Base-by-base conservation (phyloP, 2,329 filamentous ascomycete species). In the Periconia sp. region DNA sequence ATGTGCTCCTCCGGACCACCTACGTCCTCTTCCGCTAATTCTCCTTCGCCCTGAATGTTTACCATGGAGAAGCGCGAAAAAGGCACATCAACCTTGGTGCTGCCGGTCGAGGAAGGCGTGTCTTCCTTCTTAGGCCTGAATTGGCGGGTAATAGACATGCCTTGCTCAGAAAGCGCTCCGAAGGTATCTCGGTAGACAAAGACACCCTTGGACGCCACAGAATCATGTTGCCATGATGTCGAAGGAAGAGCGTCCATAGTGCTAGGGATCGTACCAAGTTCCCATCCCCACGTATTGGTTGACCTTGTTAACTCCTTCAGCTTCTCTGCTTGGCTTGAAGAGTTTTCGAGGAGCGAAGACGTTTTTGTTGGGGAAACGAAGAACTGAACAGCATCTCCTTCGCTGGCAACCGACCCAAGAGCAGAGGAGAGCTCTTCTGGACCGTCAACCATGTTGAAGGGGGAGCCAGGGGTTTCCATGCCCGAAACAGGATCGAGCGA, bases 401-500 rank as follows among this genome's bases (percentile, higher is more conserved):
- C 77, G 18, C 78, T 77, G 5, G 83, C 82, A 41, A 88, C 77
- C 31, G 82, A 79, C 7, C 76, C 76, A 5, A 81, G 68, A 4
- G 72, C 67, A 33, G 73, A 62, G 36, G 57, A 60, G 10, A 67
- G 56, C 19, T 62, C 58, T 23, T 59, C 50, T 16, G 64, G 59
- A 8, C 61, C 54, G 30, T 56, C 46, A 18, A 47, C 45, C 2
- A 37, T 26, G 21, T 40, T 39, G 11, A 41, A 17, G n/a, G 36
- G 33, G 11, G 44, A 24, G 2, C 38, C n/a, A 10, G 22, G n/a
- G 6, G 46, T 23, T 18, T 44, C 31, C 18, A 30, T 52, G 7
- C 31, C 29, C 8, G 59, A 45, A 18, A 56, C 48, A 2, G 89
- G 88, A 59, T 94, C 89, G 4, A 95, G 76, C 5, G 89, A 89